Evolutionary conservation across 176 grass and related monocot species (phyloP).

Genomic region (Rhynchospora tenuis): DNA sequence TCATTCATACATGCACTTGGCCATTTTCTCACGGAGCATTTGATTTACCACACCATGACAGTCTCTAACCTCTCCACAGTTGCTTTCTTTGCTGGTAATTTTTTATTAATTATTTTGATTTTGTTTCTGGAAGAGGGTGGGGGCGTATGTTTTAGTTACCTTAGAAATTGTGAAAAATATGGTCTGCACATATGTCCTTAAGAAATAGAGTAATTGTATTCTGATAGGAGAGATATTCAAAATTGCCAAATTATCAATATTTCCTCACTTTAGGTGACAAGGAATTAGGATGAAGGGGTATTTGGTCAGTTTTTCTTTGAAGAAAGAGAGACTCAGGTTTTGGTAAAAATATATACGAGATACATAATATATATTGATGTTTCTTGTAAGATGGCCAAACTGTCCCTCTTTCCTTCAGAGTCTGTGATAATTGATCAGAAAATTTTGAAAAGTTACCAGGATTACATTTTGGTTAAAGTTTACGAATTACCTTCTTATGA

Average conservation of each 20-base stretch:
- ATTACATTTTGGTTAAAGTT: neutral
- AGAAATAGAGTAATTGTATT: neutral
- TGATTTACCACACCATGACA: constrained; percentile 78
- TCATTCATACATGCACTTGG: constrained; percentile 80
- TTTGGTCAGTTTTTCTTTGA: neutral
- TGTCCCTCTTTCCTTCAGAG: neutral
- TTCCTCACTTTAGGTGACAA: neutral
- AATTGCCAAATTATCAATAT: neutral
- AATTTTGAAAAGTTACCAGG: neutral
- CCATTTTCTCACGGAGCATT: constrained; percentile 79
- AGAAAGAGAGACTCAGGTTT: neutral
- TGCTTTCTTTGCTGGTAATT: constrained; percentile 82
- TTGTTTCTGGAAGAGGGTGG: neutral
- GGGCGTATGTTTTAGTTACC: neutral
- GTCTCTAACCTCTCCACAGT: constrained; percentile 70
- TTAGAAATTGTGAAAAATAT: neutral
- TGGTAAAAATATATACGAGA: neutral
- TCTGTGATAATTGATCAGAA: neutral
- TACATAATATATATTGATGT: no score
- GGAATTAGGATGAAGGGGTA: neutral
- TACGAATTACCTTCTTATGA: neutral
- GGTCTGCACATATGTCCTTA: neutral
- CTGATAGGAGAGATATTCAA: neutral
- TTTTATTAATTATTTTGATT: neutral
- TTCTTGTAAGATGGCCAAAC: neutral